Base-by-base conservation (phyloP, 2,329 filamentous ascomycete species). In the Tetracladium maxilliforme region DNA sequence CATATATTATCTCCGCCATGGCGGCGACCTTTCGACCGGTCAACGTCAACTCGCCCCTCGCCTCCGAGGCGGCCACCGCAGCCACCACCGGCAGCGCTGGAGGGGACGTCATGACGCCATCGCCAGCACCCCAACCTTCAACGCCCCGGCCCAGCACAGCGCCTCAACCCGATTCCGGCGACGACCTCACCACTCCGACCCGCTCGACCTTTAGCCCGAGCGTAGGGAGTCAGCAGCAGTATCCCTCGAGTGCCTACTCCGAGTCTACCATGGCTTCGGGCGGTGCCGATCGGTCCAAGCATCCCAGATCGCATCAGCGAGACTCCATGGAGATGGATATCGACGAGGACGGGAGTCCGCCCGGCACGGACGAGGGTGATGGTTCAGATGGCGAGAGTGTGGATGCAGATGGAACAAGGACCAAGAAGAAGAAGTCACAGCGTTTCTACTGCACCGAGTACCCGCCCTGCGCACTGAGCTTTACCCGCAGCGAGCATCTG, bases 391-490 rank as follows among this genome's bases (percentile, higher is more conserved):
- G 67, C 24, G 75, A 55, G 19, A 72, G 64, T 37, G 60, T 74
- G 13, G 64, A 65, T 29, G 70, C 63, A 8, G 72, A 77, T 43
- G 58, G 70, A 21, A 58, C 61, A n/a, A 69, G 76, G 33, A 77
- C 80, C 7, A 74, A 67, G 26, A 92, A 92, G 56, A 95, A 94
- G 66, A 93, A 93, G 51, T 83, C 84, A 1, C 84, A 94, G 48
- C 72, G 83, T 22, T 98, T 98, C 51, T 94, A 87, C 51, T 98
- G 90, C 54, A 92, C 79, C 4, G 84, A 93, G 16, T 95, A 83
- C 40, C 87, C 87, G 14, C 86, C 86, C 4, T 98, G 90, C 51
- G 86, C 77, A 42, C 51, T 98, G 30, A 94, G 84, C 50, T 98
- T 98, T 46, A 95, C 90, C 0, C 64, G 90, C 33, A 95, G 87